Percentiles rank a stretch among this genome's conserved stretches.
Conservation (phyloP, 176 grass and related monocot genomes). For the Lolium perenne region DNA sequence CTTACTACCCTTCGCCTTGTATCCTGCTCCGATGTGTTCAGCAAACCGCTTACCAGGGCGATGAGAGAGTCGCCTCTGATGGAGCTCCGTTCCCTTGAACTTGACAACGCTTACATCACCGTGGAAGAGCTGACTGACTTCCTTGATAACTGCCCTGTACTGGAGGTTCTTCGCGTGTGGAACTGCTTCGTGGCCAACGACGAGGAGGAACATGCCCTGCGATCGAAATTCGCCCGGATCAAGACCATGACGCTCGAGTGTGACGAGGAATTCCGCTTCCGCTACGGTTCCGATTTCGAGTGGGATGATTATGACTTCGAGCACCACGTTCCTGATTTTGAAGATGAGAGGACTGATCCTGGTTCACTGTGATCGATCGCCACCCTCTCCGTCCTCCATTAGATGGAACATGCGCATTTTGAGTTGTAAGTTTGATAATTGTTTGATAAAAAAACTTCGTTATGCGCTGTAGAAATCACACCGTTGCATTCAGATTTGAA, state of each 20-base stretch:
- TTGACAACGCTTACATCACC: not conserved
- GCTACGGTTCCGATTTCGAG: too few relatives aligned
- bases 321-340: not conserved
- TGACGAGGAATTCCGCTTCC: too few relatives aligned
- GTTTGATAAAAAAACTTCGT: too few relatives aligned
- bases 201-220: not conserved
- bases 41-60: too few relatives aligned
- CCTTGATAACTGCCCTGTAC: not conserved
- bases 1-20: not conserved
- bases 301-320: too few relatives aligned
- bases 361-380: not conserved
- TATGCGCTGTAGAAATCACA: too few relatives aligned
- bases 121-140: not conserved
- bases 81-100: not conserved
- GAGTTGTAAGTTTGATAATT: too few relatives aligned
- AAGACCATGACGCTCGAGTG: not conserved
- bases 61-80: not conserved
- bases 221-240: not conserved
- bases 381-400: too few relatives aligned
- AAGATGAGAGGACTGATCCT: not conserved
- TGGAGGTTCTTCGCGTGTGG: not conserved
- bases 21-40: not conserved
- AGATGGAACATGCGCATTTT: too few relatives aligned
- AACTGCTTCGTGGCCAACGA: not conserved
- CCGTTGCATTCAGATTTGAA: too few relatives aligned